Evolutionary conservation across 2,329 filamentous ascomycete species (phyloP).

Genomic region (Aquanectria penicillioides): DNA sequence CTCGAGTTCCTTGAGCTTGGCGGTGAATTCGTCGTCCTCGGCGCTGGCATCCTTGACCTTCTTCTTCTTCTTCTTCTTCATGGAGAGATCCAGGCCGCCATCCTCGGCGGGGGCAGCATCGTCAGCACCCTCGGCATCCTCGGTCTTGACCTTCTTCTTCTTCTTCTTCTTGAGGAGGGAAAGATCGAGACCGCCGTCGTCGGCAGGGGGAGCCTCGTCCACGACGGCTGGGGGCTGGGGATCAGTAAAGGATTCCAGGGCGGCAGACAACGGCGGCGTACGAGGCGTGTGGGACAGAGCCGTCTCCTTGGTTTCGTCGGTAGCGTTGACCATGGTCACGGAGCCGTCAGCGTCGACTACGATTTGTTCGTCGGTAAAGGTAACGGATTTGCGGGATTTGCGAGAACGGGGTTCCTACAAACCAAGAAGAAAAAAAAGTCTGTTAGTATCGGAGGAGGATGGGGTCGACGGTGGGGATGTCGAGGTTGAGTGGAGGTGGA

Average conservation of each 20-base stretch:
- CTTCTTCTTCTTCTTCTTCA: conserved; percentile 86
- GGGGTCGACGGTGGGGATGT: conserved; percentile 10
- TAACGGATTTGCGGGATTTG: conserved; percentile 91
- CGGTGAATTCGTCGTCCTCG: conserved; percentile 71
- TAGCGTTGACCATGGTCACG: conserved; percentile 79
- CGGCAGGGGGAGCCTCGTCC: conserved; percentile 56
- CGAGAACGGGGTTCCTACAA: conserved; percentile 56
- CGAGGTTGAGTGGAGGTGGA: conserved; percentile 18
- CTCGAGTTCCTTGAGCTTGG: conserved; percentile 70
- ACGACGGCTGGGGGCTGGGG: conserved; percentile 53
- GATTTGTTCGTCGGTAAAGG: conserved; percentile 87
- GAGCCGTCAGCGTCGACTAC: conserved; percentile 91
- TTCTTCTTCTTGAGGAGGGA: conserved; percentile 88
- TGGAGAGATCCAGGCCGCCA: conserved; percentile 63
- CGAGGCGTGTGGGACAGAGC: conserved; percentile 81
- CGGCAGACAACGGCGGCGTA: conserved; percentile 69
- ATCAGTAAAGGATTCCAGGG: conserved; percentile 66
- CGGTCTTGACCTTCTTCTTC: conserved; percentile 57
- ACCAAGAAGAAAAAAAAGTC: conserved; percentile 28
- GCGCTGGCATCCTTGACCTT: conserved; percentile 65
- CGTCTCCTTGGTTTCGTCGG: conserved; percentile 80
- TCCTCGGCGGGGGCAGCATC: conserved; percentile 56
- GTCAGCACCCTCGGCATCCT: conserved; percentile 57
- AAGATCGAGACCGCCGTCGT: conserved; percentile 65
- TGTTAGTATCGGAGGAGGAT: conserved; percentile 26